Percentiles rank a stretch among this genome's conserved stretches.
Evolutionary conservation across 2,329 filamentous ascomycete species (phyloP).

Genomic region (Madurella mycetomatis): DNA sequence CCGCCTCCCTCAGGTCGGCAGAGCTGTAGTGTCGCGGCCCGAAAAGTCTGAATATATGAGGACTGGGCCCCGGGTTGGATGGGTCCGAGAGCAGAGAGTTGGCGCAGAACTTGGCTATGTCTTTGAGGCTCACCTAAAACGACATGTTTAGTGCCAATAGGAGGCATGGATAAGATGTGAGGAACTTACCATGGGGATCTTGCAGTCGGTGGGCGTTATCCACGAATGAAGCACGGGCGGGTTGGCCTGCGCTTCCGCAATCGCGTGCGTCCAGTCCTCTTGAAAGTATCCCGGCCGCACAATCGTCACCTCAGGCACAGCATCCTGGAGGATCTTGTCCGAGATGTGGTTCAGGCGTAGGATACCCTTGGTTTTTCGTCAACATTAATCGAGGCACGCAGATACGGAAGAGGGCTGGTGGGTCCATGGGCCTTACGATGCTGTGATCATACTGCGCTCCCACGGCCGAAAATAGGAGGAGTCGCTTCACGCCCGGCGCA

Average conservation of each 20-base stretch:
- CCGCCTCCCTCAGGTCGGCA: neutral
- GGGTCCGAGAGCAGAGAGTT: neutral
- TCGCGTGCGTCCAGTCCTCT: neutral
- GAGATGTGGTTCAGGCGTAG: neutral
- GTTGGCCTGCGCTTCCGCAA: neutral
- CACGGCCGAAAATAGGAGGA: neutral
- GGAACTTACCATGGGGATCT: conserved; percentile 2
- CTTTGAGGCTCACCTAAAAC: conserved; percentile 2
- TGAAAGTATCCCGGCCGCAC: conserved; percentile 1
- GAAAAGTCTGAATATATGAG: neutral
- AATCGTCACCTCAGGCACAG: neutral
- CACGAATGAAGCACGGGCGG: conserved; percentile 1
- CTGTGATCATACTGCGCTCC: neutral
- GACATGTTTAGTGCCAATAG: neutral
- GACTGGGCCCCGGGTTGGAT: neutral
- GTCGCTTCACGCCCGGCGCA: neutral
- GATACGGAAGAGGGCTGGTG: neutral
- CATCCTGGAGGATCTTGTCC: neutral
- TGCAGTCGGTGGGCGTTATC: neutral
- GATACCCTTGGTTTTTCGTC: neutral
- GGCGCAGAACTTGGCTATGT: neutral
- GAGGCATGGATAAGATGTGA: neutral
- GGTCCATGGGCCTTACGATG: neutral
- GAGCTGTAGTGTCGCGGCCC: conserved; percentile 1
- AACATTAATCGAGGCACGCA: no score